phyloP scores from a whole-genome alignment of 1,139 yeast species.

The Sugiyamaella novakii region DNA sequence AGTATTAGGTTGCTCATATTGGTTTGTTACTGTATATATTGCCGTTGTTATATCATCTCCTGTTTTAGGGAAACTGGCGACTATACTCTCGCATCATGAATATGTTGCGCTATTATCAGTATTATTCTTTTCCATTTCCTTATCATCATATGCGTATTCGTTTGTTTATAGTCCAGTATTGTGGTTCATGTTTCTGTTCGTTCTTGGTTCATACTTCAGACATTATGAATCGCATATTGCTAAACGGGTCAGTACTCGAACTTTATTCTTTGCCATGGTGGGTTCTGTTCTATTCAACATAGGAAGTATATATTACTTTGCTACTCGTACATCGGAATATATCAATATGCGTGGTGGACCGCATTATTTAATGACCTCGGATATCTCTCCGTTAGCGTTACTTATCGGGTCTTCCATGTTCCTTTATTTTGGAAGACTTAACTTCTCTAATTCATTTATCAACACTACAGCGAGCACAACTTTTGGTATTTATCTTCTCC shows the following conservation, averaged over 20 bases:
- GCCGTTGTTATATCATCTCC: slow-evolving; percentile 5
- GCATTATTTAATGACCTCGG: slow-evolving; percentile 3
- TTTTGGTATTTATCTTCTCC: slow-evolving; percentile 17
- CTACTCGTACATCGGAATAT: background rate
- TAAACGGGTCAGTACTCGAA: background rate
- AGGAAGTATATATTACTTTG: slow-evolving; percentile 3
- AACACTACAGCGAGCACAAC: slow-evolving; percentile 13
- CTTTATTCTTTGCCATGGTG: background rate
- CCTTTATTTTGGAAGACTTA: background rate
- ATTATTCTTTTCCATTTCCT: background rate
- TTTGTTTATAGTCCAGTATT: slow-evolving; percentile 9
- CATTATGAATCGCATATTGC: background rate
- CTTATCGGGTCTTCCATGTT: background rate
- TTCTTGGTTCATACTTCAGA: slow-evolving; percentile 6
- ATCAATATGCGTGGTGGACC: slow-evolving; percentile 5
- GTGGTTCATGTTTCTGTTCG: slow-evolving; percentile 12
- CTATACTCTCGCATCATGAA: background rate
- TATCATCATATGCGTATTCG: background rate
- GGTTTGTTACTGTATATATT: slow-evolving; percentile 14
- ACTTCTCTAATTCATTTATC: slow-evolving; percentile 4
- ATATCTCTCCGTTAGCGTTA: slow-evolving; percentile 9
- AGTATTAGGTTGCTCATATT: background rate
- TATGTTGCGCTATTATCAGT: slow-evolving; percentile 4
- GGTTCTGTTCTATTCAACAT: slow-evolving; percentile 7
- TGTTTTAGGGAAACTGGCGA: slow-evolving; percentile 7